These are phyloP conservation scores for Cryphonectria carpinicola DNA, from an alignment of 2,329 filamentous ascomycete genomes.

Conservation along the genomic window DNA sequence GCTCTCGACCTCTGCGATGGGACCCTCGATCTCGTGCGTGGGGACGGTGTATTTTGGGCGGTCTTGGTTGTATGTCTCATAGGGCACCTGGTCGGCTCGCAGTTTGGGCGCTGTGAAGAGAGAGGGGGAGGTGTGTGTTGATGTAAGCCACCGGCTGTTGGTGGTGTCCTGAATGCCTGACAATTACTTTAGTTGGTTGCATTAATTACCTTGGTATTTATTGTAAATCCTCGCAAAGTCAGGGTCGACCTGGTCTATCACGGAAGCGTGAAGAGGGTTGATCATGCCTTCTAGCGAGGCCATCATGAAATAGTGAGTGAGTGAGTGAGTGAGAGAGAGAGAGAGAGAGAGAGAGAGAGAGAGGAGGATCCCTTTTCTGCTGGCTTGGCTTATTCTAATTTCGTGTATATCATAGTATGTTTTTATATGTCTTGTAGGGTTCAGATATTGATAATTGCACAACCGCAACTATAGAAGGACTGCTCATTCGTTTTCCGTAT, in stretches of 20 bases:
- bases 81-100: slow-evolving; percentile 25
- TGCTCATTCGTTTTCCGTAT: neutral
- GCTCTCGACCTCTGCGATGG: slow-evolving; percentile 15
- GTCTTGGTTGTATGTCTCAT: slow-evolving; percentile 26
- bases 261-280: slow-evolving; percentile 44
- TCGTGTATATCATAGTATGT: neutral
- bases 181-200: too few relatives aligned
- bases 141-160: neutral
- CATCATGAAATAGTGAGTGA: slow-evolving; percentile 9
- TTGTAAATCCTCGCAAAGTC: slow-evolving; percentile 45
- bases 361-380: neutral
- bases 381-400: neutral
- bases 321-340: too few relatives aligned
- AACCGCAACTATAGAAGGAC: neutral
- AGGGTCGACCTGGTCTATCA: slow-evolving; percentile 43
- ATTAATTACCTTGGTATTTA: slow-evolving; percentile 35
- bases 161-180: too few relatives aligned
- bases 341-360: too few relatives aligned
- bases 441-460: too few relatives aligned
- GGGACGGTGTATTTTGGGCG: slow-evolving; percentile 27
- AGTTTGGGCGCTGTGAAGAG: slow-evolving; percentile 15
- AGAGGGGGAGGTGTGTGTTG: neutral
- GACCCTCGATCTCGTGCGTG: slow-evolving; percentile 15
- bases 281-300: slow-evolving; percentile 29
- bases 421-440: neutral